Evolutionary conservation across 1,284 basidiomycete genomes (phyloP), one percentile per base, ranked within the genome.

Genomic region (Laetiporus sulphureus): DNA sequence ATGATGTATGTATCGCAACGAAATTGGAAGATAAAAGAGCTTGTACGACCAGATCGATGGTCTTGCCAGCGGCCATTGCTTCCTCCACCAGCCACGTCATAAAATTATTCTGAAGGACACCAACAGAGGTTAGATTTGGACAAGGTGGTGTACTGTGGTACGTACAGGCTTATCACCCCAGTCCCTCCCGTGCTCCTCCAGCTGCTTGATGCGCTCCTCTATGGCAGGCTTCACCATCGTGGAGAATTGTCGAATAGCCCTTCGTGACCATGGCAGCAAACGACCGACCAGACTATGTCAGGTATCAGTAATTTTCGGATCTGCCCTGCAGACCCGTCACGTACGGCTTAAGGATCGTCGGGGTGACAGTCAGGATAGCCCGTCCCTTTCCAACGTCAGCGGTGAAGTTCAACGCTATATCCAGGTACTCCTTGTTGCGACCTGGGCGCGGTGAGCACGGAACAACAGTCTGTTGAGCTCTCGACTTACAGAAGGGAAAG

Each of bases 401-500:
- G 3, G 56, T 45, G 42, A 55, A 50, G 19, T 46, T 34, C 33
- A 55, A 42, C 1, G 49, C 44, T 1, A 58, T 35, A 1, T 52
- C 37, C 1, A 56, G 32, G 27, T 54, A 58, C 13, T 50, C 49
- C 3, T 29, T 22, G 27, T 56, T 42, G 4, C 56, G 53, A 33
- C 56, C 58, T 60, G 8, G 12, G 16, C 2, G 7, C 18, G 7
- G 11, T 32, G n/a, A 31, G 36, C 3, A 3, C 23, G 15, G 27
- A 16, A 11, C 22, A 8, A 3, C n/a, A 16, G 18, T 5, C 31
- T 23, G 19, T 6, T 4, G 25, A 5, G 35, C 15, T 15, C 27
- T 12, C 20, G 31, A 40, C 49, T 38, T 22, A 61, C 72, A 72
- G 5, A 68, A 35, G 4, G 67, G 66, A 3, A 58, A 40, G 3